Base-by-base conservation (phyloP, 2,329 filamentous ascomycete genomes). In the Fusarium hostae region DNA sequence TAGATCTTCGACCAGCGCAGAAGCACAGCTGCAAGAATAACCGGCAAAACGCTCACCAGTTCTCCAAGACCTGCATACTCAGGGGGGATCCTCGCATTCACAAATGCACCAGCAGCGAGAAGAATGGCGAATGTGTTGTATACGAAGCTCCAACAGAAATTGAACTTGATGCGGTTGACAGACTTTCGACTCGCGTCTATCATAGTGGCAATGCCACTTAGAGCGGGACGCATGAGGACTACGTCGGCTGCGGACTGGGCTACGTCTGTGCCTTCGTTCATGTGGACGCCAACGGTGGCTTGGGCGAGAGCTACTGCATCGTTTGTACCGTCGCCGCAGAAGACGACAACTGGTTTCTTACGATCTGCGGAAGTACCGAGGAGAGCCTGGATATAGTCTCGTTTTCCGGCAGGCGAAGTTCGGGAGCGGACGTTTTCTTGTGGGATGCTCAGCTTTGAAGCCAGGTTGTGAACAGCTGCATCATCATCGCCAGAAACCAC, bases 321-420 rank as follows among this genome's bases (percentile, higher is more conserved):
- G 78, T 95, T 95, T 18, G 91, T 94, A 3, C 93, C 93, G 73
- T 95, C 93, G 37, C 93, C 93, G 55, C 88, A 87, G 79, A 95
- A 95, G 9, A 94, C 79, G 22, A 93, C 86, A 2, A 86, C 79
- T 0, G 81, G 74, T 43, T 76, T 70, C 37, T 75, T 75, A 9
- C 39, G 35, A 11, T 71, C 70, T 15, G 41, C 39, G 2, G 58
- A 26, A 5, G 47, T 50, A 13, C 52, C 68, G 10, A 83, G 78
- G 8, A 87, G 80, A 0, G 51, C 45, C 13, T 81, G 76, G 55
- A 87, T 80, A 66, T 87, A 86, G 1, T 68, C 78, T 28, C 81
- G 79, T 73, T 88, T 88, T 62, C 86, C 83, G 2, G 78, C 78
- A 0, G 86, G 86, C 0, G 80, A 81, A 75, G 82, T 83, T 15